Base-by-base conservation (phyloP, 805 yeast genomes). In the Metschnikowia continentalis region DNA sequence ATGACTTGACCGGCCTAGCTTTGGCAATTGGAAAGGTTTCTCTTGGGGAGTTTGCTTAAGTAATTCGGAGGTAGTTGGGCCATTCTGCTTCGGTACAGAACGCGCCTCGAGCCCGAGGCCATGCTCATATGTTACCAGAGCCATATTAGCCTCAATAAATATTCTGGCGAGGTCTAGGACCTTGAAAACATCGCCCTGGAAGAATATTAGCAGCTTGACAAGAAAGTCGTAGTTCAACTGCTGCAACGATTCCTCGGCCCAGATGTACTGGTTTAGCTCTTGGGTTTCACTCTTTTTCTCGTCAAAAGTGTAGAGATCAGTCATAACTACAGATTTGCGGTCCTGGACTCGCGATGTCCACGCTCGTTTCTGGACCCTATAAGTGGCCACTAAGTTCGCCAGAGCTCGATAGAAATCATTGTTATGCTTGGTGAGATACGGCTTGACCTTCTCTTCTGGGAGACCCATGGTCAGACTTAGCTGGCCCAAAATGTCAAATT, bases 121-220 rank as follows among this genome's bases (percentile, higher is more conserved):
- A 7, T 35, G 48, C 22, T 51, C 59, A 53, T 54, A 66, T 1
- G 78, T 72, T 23, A 62, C 50, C 10, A 50, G 48, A 1, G 59
- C 60, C 11, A 65, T 66, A 32, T 61, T 54, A 2, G 65, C 52
- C 46, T 75, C 75, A 19, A 68, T 51, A 6, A 72, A 57, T 19
- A 66, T 52, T 1, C 65, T 51, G 7, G 77, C 74, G 11, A 72
- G 51, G 2, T 63, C 57, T 7, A 78, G 49, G 0, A 78, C 78
- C 45, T 63, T 68, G 17, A 56, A 55, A 1, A 73, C 53, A 50
- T 79, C 71, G 3, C 82, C 83, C n/a, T 69, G 53, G 57, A 71
- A 79, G 56, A 75, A 78, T 14, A 52, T 61, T 4, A 81, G 45
- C 11, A 75, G 72, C 13, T 65, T 58, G 19, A 62, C 54, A 35